Base-by-base conservation (phyloP, 208 protist species). In the Borovskyia barvae region DNA sequence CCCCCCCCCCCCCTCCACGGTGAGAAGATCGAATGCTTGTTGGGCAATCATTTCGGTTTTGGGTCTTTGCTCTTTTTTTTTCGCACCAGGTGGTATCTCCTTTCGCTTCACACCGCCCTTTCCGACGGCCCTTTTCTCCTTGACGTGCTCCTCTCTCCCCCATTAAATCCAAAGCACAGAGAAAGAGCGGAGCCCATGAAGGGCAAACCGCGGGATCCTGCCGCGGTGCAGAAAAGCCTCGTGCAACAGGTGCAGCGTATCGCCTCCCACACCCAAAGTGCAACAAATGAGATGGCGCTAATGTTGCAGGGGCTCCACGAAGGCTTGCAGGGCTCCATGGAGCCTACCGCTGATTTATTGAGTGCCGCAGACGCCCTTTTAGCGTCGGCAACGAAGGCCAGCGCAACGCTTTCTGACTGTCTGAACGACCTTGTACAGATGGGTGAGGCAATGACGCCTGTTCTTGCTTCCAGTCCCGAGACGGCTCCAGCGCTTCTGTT, bases 371-470 rank as follows among this genome's bases (percentile, higher is more conserved):
- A 37, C 29, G 49, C 57, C 42, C 49, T 71, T 30, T 64, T 54
- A 40, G 22, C 41, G 55, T 58, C 33, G 14, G 47, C 55, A 6
- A 20, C 32, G 12, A 42, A 45, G 54, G 48, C 64, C 7, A 59
- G 54, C 49, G 19, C 48, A 14, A 63, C 30, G 11, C 48, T 92
- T 14, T 42, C 46, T 4, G 72, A 75, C 30, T 92, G 82, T 32
- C 66, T 93, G 22, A 29, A 35, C 2, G 86, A 93, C 45, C 48
- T 93, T 17, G 46, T 67, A 2, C 70, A 49, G 37, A 90, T 90
- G 82, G 74, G 80, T 4, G 68, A 75, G 58, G 86, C 86, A 5
- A 87, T 88, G 77, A 43, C 52, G 25, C 72, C 82, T 5, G 79
- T 87, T 20, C 76, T 88, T 54, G 62, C 73, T 35, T 70, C 41